Base-by-base conservation (phyloP, 2,329 filamentous ascomycete species). In the Colletotrichum euphorbiae region DNA sequence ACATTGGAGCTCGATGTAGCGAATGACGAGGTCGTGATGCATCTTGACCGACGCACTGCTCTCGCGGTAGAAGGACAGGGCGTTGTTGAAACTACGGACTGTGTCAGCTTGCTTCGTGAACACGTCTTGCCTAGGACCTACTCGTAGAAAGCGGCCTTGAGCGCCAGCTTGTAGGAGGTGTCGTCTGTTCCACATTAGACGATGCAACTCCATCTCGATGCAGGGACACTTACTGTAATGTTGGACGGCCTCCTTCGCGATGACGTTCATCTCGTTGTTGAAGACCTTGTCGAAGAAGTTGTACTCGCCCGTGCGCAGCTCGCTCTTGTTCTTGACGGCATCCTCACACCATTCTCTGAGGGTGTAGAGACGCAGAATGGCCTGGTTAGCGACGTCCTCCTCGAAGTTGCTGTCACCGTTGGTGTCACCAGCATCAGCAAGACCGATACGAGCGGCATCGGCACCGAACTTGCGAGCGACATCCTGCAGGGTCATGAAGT, bases 341-440 rank as follows among this genome's bases (percentile, higher is more conserved):
- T 97, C 93, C 80, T 98, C 93, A 71, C 93, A 94, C 95, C 95
- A 98, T 79, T 97, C 93, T 63, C 70, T 71, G 21, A 73, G 31
- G 75, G 85, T 89, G 77, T 89, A 94, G 59, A 98, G 87, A 75
- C 94, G 90, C 70, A 98, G 85, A 74, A 98, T 97, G 76, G 90
- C 94, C 77, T 91, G 93, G 80, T 98, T 96, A 45, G 96, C 96
- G 43, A 98, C 94, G 62, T 91, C 89, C 82, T 99, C 96, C 76
- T 98, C 96, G 72, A 99, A 97, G 84, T 99, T 99, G 74, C 95
- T 94, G 79, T 99, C 96, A 71, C 93, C 91, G 70, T 98, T 94
- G 71, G 92, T 93, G 76, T 99, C 96, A 74, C 96, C 96, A 12
- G 94, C 94, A 79, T 99, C 96, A 17, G 95, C 95, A 71, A 99